These are phyloP conservation scores for Gaertneriomyces sp. DNA, from an alignment of 192 early-diverging fungal species.

Conservation along the genomic window DNA sequence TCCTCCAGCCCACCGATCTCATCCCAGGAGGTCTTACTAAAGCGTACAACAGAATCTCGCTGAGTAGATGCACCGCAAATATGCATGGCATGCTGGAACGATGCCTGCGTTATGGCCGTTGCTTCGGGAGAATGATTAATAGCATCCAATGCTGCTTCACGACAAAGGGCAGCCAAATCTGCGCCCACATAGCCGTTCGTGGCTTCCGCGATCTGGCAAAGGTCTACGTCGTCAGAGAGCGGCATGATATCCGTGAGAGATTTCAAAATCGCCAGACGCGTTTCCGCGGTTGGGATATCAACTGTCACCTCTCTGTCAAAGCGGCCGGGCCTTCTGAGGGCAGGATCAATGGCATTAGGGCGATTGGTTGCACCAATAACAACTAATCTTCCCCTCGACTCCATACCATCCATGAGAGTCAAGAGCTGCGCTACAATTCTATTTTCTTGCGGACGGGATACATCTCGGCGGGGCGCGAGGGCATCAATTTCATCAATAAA, in stretches of 20 bases:
- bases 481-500: conserved; percentile 98
- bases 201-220: conserved; percentile 38
- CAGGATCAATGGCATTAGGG: conserved; percentile 81
- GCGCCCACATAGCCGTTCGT: conserved; percentile 95
- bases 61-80: conserved; percentile 67
- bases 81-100: conserved; percentile 65
- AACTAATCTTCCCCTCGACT: conserved; percentile 55
- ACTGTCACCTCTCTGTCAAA: conserved; percentile 84
- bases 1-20: conserved; percentile 85
- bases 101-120: conserved; percentile 42
- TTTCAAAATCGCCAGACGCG: conserved; percentile 61
- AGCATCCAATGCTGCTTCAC: conserved; percentile 70
- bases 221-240: conserved; percentile 47
- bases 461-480: conserved; percentile 62
- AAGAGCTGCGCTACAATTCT: conserved; percentile 86
- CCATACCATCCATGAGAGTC: conserved; percentile 84
- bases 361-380: conserved; percentile 87
- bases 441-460: conserved; percentile 61
- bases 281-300: conserved; percentile 66
- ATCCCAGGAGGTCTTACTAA: conserved; percentile 58
- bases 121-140: conserved; percentile 14
- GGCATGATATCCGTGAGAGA: conserved; percentile 57
- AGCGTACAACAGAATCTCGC: conserved; percentile 58
- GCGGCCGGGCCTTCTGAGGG: conserved; percentile 75
- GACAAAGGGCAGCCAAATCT: conserved; percentile 79